These are phyloP conservation scores for Fomitopsis betulina DNA, from an alignment of 1,284 basidiomycete genomes.

Conservation along the genomic window DNA sequence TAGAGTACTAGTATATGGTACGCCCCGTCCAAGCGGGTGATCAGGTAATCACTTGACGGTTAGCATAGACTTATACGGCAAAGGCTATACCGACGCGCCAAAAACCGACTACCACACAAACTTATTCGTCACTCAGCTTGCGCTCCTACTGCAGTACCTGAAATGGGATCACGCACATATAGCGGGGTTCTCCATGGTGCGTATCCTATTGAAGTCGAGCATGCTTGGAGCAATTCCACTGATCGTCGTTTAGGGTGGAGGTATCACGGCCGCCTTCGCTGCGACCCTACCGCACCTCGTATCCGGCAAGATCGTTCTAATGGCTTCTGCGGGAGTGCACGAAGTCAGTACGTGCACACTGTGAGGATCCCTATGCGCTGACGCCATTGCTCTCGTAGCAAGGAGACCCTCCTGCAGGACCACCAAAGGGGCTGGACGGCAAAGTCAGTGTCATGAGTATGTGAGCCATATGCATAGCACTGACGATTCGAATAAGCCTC, in stretches of 20 bases:
- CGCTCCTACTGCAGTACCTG: constrained; percentile 72
- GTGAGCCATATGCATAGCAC: constrained; percentile 44
- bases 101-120: constrained; percentile 51
- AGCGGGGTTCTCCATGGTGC: constrained; percentile 70
- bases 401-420: constrained; percentile 22
- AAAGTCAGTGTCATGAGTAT: constrained; percentile 26
- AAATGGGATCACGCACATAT: constrained; percentile 62
- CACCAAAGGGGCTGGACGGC: background rate
- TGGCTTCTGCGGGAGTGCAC: constrained; percentile 64
- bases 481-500: background rate
- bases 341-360: constrained; percentile 42
- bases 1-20: constrained; percentile 73
- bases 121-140: constrained; percentile 68
- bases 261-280: constrained; percentile 62
- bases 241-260: constrained; percentile 51
- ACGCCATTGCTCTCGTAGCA: constrained; percentile 28
- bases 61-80: constrained; percentile 64
- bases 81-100: constrained; percentile 77
- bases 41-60: background rate
- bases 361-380: constrained; percentile 40
- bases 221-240: background rate
- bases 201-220: constrained; percentile 3
- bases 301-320: constrained; percentile 53
- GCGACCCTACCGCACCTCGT: constrained; percentile 65
- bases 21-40: background rate